phyloP scores from a whole-genome alignment of 805 yeast genomes.

The Maudiozyma bulderi region DNA sequence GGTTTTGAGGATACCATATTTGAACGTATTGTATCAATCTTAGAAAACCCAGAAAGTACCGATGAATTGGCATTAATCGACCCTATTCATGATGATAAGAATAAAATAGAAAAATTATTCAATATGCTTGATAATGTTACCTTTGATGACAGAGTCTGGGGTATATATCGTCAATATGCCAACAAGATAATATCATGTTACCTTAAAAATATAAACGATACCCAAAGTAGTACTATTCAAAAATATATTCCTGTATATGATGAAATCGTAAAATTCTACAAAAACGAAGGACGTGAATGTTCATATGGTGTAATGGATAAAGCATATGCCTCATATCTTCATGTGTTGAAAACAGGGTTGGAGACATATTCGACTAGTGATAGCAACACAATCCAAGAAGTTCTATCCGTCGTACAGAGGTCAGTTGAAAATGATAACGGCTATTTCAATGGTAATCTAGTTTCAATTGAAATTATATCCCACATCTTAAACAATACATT shows the following conservation, averaged over 20 bases:
- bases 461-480: conserved; percentile 12
- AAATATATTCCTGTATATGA: not conserved
- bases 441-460: conserved; percentile 18
- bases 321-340: conserved; percentile 20
- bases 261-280: not conserved
- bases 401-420: not conserved
- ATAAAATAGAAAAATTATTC: conserved; percentile 2
- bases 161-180: not conserved
- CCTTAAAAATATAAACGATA: not conserved
- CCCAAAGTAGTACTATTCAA: not conserved
- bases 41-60: not conserved
- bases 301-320: conserved; percentile 26
- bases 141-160: not conserved
- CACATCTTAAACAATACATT: not conserved
- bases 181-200: not conserved
- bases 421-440: conserved; percentile 21
- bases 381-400: too few species aligned
- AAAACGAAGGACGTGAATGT: not conserved
- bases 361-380: too few species aligned
- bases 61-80: not conserved
- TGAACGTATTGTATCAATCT: not conserved
- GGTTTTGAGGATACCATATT: not conserved
- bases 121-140: not conserved
- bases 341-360: conserved; percentile 6
- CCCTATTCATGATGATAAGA: not conserved